A percentile compares a stretch with the other conserved stretches of the same genome.
These are phyloP conservation scores for Rosa hybrid DNA, from an alignment of 331 rosid genomes.

Conservation along the genomic window DNA sequence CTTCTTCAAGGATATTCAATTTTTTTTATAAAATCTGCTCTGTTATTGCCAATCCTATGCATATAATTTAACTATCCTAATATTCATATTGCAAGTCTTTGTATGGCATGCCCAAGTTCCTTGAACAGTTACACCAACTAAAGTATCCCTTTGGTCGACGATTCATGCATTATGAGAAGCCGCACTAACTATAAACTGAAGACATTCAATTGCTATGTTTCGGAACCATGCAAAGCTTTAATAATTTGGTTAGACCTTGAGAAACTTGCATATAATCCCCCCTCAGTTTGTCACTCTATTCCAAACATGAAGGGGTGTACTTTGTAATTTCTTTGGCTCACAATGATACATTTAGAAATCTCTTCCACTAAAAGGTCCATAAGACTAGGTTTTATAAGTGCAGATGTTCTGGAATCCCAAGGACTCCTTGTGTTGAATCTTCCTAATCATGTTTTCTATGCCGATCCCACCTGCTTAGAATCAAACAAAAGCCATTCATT, in stretches of 20 bases:
- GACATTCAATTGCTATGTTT: neutral
- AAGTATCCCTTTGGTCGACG: neutral
- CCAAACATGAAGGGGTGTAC: neutral
- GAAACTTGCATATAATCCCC: neutral
- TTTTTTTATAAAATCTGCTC: neutral
- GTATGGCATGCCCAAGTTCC: neutral
- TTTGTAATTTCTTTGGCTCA: neutral
- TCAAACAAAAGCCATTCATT: neutral
- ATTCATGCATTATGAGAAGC: neutral
- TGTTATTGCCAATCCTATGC: neutral
- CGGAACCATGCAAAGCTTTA: no score
- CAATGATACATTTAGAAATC: neutral
- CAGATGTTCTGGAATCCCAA: conserved; percentile 29
- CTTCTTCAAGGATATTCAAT: neutral
- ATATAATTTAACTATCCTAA: no score
- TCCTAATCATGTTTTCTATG: conserved; percentile 12
- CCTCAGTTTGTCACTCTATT: neutral
- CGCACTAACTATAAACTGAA: neutral
- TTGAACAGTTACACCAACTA: neutral
- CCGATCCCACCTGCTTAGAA: conserved; percentile 27
- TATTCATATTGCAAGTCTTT: neutral
- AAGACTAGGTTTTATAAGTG: neutral
- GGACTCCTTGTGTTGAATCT: conserved; percentile 14
- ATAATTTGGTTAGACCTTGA: neutral
- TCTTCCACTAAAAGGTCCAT: neutral